phyloP scores from a whole-genome alignment of 371 early-diverging fungal genomes.

The Batrachochytrium dendrobatidis region DNA sequence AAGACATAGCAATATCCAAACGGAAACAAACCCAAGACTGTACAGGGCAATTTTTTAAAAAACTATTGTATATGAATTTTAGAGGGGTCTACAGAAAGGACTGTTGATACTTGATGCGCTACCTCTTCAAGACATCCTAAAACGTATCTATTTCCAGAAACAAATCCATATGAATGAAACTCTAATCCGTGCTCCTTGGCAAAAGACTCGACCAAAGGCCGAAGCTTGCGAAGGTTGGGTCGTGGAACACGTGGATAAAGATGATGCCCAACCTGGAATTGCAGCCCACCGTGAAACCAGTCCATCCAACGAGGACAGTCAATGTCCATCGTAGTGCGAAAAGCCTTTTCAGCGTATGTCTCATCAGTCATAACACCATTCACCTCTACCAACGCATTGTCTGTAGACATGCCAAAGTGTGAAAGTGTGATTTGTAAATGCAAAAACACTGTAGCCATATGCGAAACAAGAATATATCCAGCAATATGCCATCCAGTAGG shows the following conservation, averaged over 20 bases:
- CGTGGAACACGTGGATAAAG: constrained; percentile 89
- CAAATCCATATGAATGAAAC: constrained; percentile 63
- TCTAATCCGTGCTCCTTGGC: constrained; percentile 60
- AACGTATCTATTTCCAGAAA: constrained; percentile 62
- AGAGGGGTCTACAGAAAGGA: not conserved
- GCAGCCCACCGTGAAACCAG: constrained; percentile 94
- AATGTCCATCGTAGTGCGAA: constrained; percentile 95
- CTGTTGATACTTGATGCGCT: constrained; percentile 54
- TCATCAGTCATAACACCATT: constrained; percentile 38
- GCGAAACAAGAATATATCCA: constrained; percentile 64
- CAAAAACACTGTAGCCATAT: constrained; percentile 75
- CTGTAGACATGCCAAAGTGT: constrained; percentile 93
- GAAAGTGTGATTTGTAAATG: constrained; percentile 94
- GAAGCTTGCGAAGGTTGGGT: constrained; percentile 68
- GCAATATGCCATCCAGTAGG: constrained; percentile 58
- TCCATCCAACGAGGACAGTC: constrained; percentile 91
- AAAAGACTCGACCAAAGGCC: constrained; percentile 67
- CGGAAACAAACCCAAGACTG: too few species aligned
- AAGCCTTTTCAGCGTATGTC: constrained; percentile 69
- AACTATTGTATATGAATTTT: not conserved
- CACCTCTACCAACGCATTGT: constrained; percentile 39
- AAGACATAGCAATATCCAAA: too few species aligned
- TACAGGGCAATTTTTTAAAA: too few species aligned
- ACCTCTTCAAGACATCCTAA: constrained; percentile 58
- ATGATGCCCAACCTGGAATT: constrained; percentile 93